Evolutionary conservation across 176 grass and related monocot genomes (phyloP), one percentile per base, ranked within the genome.

Genomic region (Cenchrus fungigraminus): DNA sequence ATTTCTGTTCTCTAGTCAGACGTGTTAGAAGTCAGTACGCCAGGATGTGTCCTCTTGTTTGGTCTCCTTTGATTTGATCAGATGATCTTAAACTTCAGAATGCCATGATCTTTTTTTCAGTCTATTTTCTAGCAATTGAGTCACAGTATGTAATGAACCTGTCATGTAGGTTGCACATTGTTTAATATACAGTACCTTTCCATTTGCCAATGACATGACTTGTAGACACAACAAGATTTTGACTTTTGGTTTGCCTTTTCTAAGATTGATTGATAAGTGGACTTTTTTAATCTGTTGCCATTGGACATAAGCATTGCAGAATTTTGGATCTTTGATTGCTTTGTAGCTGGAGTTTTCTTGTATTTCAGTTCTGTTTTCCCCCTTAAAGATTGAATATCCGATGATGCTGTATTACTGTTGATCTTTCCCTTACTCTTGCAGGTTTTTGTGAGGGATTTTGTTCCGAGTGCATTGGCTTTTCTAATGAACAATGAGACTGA

Each of bases 391-490:
- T 31, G 51, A 58, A 19, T 66, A n/a, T 16, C 43, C 66, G 9
- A 83, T 79, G 25, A 79, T 79, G 25, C 9, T 20, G 50, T 65
- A 60, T 20, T 17, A 5, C 43, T 65, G 7, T 34, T 74, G 59
- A 37, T 62, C 52, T 60, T 77, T 9, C 58, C 19, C 14, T 43
- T 87, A 20, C 67, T 12, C 52, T 57, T 65, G 34, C 83, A 98
- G 95, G 95, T 98, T 59, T 98, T 98, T 75, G 95, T 98, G 15
- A 90, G 95, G 10, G 95, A 98, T 89, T 98, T 95, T 0, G 89
- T 98, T 31, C 95, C 95, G 4, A 98, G 95, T 71, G 95, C 93
- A 28, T 74, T 98, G 76, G 91, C 95, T 65, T 98, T 98, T 73
- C 83, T 98, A 71, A 98, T 98, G 91, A 98, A 95, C 54, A 94